Evolutionary conservation across 768 basidiomycete species (phyloP).

Genomic region (Leccinum ochraceum): DNA sequence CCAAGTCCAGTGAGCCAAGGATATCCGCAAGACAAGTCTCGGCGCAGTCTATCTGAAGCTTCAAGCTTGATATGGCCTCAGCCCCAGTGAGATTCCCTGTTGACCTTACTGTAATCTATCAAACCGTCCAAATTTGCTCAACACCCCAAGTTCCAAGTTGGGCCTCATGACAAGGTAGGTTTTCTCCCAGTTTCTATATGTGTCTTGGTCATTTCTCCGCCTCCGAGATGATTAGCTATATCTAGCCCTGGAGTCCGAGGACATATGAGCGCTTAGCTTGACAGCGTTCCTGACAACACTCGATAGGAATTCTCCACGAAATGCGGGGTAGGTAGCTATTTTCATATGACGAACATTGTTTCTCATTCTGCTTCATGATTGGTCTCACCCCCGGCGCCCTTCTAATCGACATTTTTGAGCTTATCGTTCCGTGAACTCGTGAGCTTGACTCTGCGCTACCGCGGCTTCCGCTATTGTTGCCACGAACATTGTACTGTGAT

Average conservation of each 20-base stretch:
- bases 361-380: neutral
- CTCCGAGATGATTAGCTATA: conserved; percentile 6
- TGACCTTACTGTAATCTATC: neutral
- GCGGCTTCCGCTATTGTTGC: neutral
- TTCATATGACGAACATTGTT: neutral
- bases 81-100: neutral
- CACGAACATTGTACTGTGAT: neutral
- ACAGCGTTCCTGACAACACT: conserved; percentile 7
- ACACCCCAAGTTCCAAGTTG: neutral
- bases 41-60: neutral
- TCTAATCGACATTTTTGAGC: neutral
- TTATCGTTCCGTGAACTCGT: neutral
- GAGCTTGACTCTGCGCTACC: neutral
- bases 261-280: neutral
- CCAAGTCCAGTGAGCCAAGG: neutral
- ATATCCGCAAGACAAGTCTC: neutral
- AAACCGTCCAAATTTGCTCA: neutral
- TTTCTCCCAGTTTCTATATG: neutral
- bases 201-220: neutral
- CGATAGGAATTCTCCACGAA: neutral
- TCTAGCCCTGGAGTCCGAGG: conserved; percentile 8
- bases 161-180: neutral
- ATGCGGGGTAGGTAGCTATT: conserved; percentile 7
- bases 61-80: neutral
- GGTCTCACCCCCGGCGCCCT: neutral